Evolutionary conservation across 441 rosid species (phyloP), one percentile per base, ranked within the genome.

Genomic region (Adansonia madagascariensis): DNA sequence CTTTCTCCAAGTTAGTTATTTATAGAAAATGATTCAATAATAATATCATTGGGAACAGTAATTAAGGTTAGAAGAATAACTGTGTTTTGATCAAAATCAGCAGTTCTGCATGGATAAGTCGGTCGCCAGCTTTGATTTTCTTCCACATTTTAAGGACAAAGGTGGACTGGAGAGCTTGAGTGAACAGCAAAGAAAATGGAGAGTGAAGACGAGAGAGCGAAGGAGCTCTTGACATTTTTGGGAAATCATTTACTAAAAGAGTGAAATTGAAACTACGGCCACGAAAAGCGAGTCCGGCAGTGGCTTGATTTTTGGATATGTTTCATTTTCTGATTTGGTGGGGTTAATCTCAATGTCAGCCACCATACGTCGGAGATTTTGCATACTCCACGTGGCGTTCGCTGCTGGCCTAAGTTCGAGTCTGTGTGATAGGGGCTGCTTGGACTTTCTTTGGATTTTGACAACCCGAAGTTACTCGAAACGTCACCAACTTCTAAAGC

Each of bases 31-130:
- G 31, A 27, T 27, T 27, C 39, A 7, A 6, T n/a, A 1, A 63
- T 11, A 61, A 0, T 31, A 15, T 15, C 7, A 63, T 63, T 35
- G 46, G 15, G 14, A 63, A 20, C 9, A 50, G 56, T 15, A 52
- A 27, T 52, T 15, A 65, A 55, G 64, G 64, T 0, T 66, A 17
- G 11, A 76, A 31, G 3, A 71, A 74, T 60, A 44, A 94, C 98
- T 85, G 98, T 93, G 92, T 89, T 93, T 47, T 91, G 92, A 80
- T 95, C 98, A 44, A 95, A 84, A 61, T 95, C 98, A 43, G 81
- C 56, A 5, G 94, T 91, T 86, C 89, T 89, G 85, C 88, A 75
- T 0, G 95, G 95, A 83, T 86, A 92, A 75, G 88, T 70, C 14
- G 78, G 7, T 11, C 88, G 82, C 0, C 85, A 84, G 63, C 82